These are phyloP conservation scores for Angomonas deanei DNA, from an alignment of 208 protist genomes.

Conservation along the genomic window DNA sequence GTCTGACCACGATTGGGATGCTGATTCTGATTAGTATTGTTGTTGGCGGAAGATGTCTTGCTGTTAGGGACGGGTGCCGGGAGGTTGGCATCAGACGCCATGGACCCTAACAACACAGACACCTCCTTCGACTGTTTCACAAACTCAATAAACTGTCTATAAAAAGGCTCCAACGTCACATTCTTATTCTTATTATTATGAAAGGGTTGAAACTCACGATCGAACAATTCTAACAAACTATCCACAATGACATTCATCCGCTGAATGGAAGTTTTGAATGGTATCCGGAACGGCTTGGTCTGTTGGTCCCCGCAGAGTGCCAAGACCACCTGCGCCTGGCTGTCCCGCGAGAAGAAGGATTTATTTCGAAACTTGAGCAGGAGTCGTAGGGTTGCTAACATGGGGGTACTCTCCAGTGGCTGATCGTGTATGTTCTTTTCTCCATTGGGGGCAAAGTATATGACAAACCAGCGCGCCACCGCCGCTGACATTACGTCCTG, in stretches of 20 bases:
- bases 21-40: too few relatives aligned
- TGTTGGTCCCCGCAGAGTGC: too few relatives aligned
- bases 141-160: neutral
- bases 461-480: neutral
- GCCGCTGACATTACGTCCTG: neutral
- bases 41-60: too few relatives aligned
- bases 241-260: neutral
- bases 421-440: too few relatives aligned
- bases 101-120: neutral
- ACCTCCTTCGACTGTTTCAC: neutral
- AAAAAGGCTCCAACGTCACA: neutral
- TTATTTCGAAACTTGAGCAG: neutral
- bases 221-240: neutral
- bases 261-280: neutral
- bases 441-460: neutral
- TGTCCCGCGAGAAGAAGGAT: neutral
- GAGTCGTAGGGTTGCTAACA: neutral
- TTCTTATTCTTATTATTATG: neutral
- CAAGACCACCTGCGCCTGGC: neutral
- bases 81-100: neutral
- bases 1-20: too few relatives aligned
- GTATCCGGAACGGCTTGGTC: neutral
- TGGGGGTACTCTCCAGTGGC: neutral
- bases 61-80: too few relatives aligned
- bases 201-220: neutral